Evolutionary conservation across 2,329 filamentous ascomycete genomes (phyloP).

Genomic region (Emericellopsis atlantica): DNA sequence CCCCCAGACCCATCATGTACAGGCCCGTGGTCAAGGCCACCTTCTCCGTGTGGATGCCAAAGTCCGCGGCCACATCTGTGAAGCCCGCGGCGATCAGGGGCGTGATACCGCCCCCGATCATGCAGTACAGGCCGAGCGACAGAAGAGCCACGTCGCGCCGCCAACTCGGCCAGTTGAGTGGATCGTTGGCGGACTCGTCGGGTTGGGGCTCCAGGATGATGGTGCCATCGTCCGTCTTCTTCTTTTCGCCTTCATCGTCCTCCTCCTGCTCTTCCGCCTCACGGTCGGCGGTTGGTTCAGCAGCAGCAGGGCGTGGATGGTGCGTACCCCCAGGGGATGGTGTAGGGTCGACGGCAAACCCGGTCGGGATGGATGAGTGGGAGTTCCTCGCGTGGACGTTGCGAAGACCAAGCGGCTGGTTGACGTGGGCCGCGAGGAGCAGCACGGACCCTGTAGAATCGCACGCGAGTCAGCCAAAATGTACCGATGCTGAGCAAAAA

Average conservation of each 20-base stretch:
- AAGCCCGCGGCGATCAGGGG: conserved; percentile 85
- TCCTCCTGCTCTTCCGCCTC: conserved; percentile 5
- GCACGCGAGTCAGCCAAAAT: too few species aligned
- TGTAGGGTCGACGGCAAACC: conserved; percentile 23
- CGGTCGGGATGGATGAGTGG: conserved; percentile 41
- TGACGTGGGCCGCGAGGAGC: conserved; percentile 39
- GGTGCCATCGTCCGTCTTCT: conserved; percentile 67
- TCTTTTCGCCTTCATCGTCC: conserved; percentile 35
- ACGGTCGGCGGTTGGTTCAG: not conserved
- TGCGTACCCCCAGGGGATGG: conserved; percentile 12
- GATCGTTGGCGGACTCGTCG: conserved; percentile 81
- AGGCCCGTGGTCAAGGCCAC: conserved; percentile 83
- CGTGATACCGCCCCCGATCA: conserved; percentile 88
- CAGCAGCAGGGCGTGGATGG: not conserved
- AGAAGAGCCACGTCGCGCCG: conserved; percentile 68
- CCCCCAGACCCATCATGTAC: conserved; percentile 85
- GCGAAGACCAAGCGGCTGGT: conserved; percentile 45
- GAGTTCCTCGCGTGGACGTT: conserved; percentile 45
- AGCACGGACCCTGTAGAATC: conserved; percentile 44
- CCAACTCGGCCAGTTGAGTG: conserved; percentile 81
- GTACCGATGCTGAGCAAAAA: too few species aligned
- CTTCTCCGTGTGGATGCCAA: conserved; percentile 52
- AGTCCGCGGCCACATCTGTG: conserved; percentile 57
- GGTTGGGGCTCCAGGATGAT: conserved; percentile 89
- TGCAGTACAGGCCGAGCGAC: conserved; percentile 81